Percentiles rank a stretch among this genome's conserved stretches.
These are phyloP conservation scores for Rostrohypoxylon terebratum DNA, from an alignment of 495 filamentous ascomycete genomes.

Conservation along the genomic window DNA sequence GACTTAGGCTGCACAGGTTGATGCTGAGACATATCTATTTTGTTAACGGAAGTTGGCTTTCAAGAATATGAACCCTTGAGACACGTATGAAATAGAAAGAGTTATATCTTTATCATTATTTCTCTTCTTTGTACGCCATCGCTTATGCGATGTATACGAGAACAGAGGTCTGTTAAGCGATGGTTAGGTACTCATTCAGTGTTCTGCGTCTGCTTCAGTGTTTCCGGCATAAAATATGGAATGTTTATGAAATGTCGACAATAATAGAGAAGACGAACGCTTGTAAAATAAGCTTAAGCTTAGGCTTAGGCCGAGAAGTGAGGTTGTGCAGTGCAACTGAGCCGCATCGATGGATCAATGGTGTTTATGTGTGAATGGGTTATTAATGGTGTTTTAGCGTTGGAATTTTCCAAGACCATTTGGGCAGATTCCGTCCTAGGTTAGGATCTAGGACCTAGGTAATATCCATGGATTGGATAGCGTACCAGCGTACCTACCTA, in stretches of 20 bases:
- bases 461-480: neutral
- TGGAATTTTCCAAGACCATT: too few relatives aligned
- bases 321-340: neutral
- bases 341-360: conserved; percentile 1
- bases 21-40: conserved; percentile 43
- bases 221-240: neutral
- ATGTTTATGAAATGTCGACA: neutral
- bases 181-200: neutral
- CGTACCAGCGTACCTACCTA: too few relatives aligned
- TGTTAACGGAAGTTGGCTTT: neutral
- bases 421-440: too few relatives aligned
- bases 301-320: neutral
- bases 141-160: neutral
- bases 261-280: neutral
- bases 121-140: conserved; percentile 8
- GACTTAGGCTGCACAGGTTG: conserved; percentile 78
- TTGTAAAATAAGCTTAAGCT: too few relatives aligned
- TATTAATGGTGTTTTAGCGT: too few relatives aligned
- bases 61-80: neutral
- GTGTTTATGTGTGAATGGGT: neutral
- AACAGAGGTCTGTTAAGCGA: neutral
- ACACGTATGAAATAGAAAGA: neutral
- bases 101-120: neutral
- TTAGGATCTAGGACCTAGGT: too few relatives aligned
- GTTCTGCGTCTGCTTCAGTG: neutral